Evolutionary conservation across 345 rosid species (phyloP), one percentile per base, ranked within the genome.

Genomic region (Citrus australasica): DNA sequence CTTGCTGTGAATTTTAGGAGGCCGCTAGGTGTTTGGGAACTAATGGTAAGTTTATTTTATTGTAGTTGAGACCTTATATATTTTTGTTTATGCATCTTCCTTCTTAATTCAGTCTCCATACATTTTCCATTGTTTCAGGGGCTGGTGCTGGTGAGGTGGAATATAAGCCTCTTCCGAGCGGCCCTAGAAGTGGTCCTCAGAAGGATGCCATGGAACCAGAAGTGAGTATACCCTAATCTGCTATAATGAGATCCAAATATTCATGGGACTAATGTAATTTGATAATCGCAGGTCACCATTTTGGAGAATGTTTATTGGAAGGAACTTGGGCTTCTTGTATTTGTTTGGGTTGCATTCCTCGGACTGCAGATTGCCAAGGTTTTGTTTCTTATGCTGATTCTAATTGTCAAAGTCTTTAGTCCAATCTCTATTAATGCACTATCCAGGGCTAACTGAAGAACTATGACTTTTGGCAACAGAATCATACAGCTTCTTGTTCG

Each of bases 351-450:
- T 60, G 55, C 88, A 35, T 82, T 81, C 79, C 90, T 88, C 30
- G 87, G 37, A 35, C 59, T 88, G 73, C 90, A 88, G 76, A 85
- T 88, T 46, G 80, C 80, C 76, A 88, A 82, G 88, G 90, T 87
- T 79, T 71, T 42, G 58, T 75, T 68, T 65, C 55, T 22, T 67
- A 73, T 56, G 35, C 79, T 25, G 16, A 24, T 27, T 17, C 21
- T 4, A 35, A n/a, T 33, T 24, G 27, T 75, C 37, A 33, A 63
- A 11, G 19, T 30, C 4, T 33, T n/a, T 8, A 10, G 16, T 24
- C 14, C 66, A 53, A 13, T 37, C 30, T 67, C 67, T 67, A 21
- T 21, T 14, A 35, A 19, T 56, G 17, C 48, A 32, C 24, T 33
- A 51, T 76, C 19, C 8, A 16, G 66, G 28, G 21, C 66, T 67